Evolutionary conservation across 2,329 filamentous ascomycete species (phyloP).

Genomic region (Stagonosporopsis tanaceti): DNA sequence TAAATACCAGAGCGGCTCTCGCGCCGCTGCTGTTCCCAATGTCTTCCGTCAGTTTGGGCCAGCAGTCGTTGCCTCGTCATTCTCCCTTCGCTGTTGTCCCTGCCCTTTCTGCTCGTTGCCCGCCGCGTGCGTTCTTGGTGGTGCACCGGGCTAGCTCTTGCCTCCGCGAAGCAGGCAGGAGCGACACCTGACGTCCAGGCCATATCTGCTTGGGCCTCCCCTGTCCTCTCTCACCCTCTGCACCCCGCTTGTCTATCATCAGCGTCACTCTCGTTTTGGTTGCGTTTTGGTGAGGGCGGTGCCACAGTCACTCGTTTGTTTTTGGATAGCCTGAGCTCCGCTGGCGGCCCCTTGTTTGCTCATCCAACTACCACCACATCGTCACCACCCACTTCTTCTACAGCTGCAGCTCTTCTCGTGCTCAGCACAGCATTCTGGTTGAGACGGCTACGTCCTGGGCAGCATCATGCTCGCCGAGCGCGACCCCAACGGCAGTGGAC

Average conservation of each 20-base stretch:
- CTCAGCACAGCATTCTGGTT: constrained; percentile 1
- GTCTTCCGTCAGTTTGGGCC: not conserved
- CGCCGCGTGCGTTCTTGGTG: constrained; percentile 1
- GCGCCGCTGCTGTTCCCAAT: constrained; percentile 2
- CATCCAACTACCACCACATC: constrained; percentile 30
- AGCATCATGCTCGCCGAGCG: constrained; percentile 55
- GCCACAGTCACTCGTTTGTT: constrained; percentile 27
- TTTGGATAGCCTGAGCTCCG: constrained; percentile 31
- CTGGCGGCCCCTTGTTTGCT: constrained; percentile 29
- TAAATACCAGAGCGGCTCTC: constrained; percentile 2
- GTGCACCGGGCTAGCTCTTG: not conserved
- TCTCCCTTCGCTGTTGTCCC: not conserved
- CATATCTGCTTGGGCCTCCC: constrained; percentile 1
- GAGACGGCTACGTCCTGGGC: not conserved
- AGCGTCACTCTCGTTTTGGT: constrained; percentile 28
- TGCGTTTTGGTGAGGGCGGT: constrained; percentile 22
- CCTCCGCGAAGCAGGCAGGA: constrained; percentile 6
- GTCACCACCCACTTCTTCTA: constrained; percentile 18
- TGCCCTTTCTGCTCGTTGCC: not conserved
- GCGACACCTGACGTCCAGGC: not conserved
- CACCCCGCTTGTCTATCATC: constrained; percentile 18
- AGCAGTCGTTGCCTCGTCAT: not conserved
- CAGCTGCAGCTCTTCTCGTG: constrained; percentile 6
- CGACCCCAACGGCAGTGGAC: constrained; percentile 56
- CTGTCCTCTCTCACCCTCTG: not conserved